Percentiles rank a stretch among this genome's conserved stretches.
These are phyloP conservation scores for Pseudogymnoascus sp. DNA, from an alignment of 2,329 filamentous ascomycete genomes.

Conservation along the genomic window DNA sequence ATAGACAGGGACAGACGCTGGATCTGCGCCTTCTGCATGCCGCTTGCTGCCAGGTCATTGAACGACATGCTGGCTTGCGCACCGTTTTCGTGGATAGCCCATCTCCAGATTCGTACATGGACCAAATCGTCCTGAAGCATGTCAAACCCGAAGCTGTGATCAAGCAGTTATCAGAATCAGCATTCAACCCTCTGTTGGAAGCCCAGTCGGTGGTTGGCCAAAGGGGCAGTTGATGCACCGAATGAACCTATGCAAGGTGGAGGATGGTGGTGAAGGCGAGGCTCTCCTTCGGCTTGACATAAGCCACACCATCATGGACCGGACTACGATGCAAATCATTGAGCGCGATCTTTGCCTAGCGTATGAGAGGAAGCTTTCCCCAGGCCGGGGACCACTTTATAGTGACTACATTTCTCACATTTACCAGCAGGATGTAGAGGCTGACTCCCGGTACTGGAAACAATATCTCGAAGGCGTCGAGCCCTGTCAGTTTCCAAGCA, in stretches of 20 bases:
- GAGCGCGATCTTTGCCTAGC: constrained; percentile 29
- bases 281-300: not conserved
- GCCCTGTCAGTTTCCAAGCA: constrained; percentile 36
- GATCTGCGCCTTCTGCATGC: constrained; percentile 14
- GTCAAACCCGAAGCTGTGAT: not conserved
- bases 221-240: constrained; percentile 3
- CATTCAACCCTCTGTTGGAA: not conserved
- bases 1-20: constrained; percentile 1
- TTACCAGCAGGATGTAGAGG: constrained; percentile 23
- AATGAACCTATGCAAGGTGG: constrained; percentile 8
- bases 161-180: not conserved
- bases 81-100: constrained; percentile 23
- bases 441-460: constrained; percentile 36
- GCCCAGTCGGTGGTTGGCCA: not conserved
- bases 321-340: constrained; percentile 9
- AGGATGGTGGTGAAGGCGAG: not conserved
- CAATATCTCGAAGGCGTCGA: constrained; percentile 35
- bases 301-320: constrained; percentile 3
- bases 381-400: constrained; percentile 29
- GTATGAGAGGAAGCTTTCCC: constrained; percentile 35
- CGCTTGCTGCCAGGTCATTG: constrained; percentile 21
- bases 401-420: constrained; percentile 30
- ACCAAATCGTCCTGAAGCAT: constrained; percentile 21
- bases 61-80: constrained; percentile 23
- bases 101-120: constrained; percentile 12